Evolutionary conservation across 805 yeast genomes (phyloP), one percentile per base, ranked within the genome.

Genomic region (Teunomyces atbi): DNA sequence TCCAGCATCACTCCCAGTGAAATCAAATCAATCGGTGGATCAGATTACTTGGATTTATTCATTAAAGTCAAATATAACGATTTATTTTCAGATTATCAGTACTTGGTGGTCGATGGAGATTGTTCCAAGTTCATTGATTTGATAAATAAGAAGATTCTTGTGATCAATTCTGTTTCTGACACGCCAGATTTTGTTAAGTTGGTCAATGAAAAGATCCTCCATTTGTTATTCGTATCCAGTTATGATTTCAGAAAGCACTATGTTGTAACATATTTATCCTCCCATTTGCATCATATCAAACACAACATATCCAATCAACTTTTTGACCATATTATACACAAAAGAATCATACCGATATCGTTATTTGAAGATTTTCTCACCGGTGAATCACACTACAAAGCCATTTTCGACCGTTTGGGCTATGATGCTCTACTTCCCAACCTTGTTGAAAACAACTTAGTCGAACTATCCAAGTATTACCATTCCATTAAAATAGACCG

Each of bases 241-340:
- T 57, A 64, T 27, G 74, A 70, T 48, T 69, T 64, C 46, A 56
- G 73, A 38, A 66, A 60, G 40, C 45, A 50, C 20, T 61, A 61
- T 20, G 54, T 68, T 8, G 37, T 54, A 13, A 51, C 45, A 20
- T 65, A 56, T 47, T 49, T 63, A 39, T 28, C 28, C 18, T 33
- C 41, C 16, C 15, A 20, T 20, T 26, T 37, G 8, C 13, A 30
- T 3, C 41, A 37, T 8, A 8, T n/a, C 1, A 41, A 47, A 3
- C 39, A 33, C 21, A 21, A 12, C 26, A 10, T 26, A 5, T 3
- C 23, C 10, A n/a, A 13, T 5, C 38, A 33, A 19, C 49, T 50
- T n/a, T 48, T 50, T 16, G 44, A 36, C 13, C 34, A 53, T 41
- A 34, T 55, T 1, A 15, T 19, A 20, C 41, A 47, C 6, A 48